Conservation (phyloP, 2,329 filamentous ascomycete species). For the Juglanconis sp. region DNA sequence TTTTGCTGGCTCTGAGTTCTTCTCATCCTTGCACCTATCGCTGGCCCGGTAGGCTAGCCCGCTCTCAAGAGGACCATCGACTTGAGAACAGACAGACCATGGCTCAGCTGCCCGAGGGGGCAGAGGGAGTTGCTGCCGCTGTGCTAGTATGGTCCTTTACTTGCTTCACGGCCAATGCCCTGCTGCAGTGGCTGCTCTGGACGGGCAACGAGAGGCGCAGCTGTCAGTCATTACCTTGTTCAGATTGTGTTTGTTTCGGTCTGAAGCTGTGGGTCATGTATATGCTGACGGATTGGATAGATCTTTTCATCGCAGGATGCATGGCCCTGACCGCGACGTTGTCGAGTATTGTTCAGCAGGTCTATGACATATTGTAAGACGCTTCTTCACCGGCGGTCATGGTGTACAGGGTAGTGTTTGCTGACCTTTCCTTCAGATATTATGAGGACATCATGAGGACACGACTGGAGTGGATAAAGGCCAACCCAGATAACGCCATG, state of each 20-base stretch:
- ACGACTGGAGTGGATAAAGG: background rate
- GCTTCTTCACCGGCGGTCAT: background rate
- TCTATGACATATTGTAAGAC: slow-evolving; percentile 9
- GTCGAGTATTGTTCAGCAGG: slow-evolving; percentile 11
- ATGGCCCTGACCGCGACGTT: slow-evolving; percentile 8
- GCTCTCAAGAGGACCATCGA: background rate
- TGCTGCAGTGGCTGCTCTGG: slow-evolving; percentile 17
- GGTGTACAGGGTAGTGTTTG: background rate
- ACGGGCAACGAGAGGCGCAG: slow-evolving; percentile 14
- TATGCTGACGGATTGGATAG: background rate
- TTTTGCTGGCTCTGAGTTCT: background rate
- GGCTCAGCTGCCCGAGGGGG: slow-evolving; percentile 14
- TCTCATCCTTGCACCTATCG: background rate
- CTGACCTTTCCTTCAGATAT: slow-evolving; percentile 7
- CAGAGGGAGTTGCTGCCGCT: slow-evolving; percentile 6
- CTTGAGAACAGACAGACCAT: background rate
- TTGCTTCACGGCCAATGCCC: slow-evolving; percentile 5
- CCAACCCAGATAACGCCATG: background rate
- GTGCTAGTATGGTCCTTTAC: slow-evolving; percentile 4
- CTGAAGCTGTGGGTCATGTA: background rate
- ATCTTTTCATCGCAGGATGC: slow-evolving; percentile 6
- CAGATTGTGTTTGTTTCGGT: background rate
- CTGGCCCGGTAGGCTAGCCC: background rate
- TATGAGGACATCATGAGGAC: slow-evolving; percentile 15
- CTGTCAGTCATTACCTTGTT: slow-evolving; percentile 1